phyloP scores from a whole-genome alignment of 495 filamentous ascomycete genomes.

The Aspergillus biplanus region DNA sequence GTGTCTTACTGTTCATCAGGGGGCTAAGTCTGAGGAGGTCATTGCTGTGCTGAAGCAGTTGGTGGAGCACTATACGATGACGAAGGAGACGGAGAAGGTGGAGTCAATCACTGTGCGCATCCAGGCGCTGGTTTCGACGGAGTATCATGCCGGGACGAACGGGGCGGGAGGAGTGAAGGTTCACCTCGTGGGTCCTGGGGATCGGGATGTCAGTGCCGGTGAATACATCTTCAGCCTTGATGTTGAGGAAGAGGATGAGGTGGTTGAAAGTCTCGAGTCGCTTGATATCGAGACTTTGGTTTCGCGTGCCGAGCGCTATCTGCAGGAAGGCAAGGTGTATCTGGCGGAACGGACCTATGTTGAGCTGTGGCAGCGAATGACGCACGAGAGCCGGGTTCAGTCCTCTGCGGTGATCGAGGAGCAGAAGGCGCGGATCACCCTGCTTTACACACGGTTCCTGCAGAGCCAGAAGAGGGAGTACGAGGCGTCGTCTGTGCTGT shows the following conservation, averaged over 20 bases:
- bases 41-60: slow-evolving; percentile 34
- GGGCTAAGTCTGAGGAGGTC: slow-evolving; percentile 39
- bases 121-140: slow-evolving; percentile 18
- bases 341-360: slow-evolving; percentile 41
- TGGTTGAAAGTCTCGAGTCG: slow-evolving; percentile 17
- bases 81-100: slow-evolving; percentile 28
- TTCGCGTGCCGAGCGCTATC: slow-evolving; percentile 27
- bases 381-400: slow-evolving; percentile 33
- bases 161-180: slow-evolving; percentile 16
- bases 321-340: slow-evolving; percentile 28
- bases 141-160: slow-evolving; percentile 10
- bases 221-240: slow-evolving; percentile 25
- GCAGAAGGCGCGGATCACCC: slow-evolving; percentile 36
- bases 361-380: slow-evolving; percentile 44
- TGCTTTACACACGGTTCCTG: slow-evolving; percentile 41
- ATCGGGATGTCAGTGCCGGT: slow-evolving; percentile 10
- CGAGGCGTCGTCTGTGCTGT: slow-evolving; percentile 42
- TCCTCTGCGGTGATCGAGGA: slow-evolving; percentile 38
- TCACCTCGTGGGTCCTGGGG: slow-evolving; percentile 16
- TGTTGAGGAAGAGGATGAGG: slow-evolving; percentile 25
- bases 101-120: slow-evolving; percentile 19
- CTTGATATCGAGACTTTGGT: slow-evolving; percentile 23
- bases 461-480: slow-evolving; percentile 36
- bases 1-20: slow-evolving; percentile 42
- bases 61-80: slow-evolving; percentile 37